A percentile compares a stretch with the other conserved stretches of the same genome.
Conservation (phyloP, 805 yeast genomes). For the Kodamaea lidongshanica region DNA sequence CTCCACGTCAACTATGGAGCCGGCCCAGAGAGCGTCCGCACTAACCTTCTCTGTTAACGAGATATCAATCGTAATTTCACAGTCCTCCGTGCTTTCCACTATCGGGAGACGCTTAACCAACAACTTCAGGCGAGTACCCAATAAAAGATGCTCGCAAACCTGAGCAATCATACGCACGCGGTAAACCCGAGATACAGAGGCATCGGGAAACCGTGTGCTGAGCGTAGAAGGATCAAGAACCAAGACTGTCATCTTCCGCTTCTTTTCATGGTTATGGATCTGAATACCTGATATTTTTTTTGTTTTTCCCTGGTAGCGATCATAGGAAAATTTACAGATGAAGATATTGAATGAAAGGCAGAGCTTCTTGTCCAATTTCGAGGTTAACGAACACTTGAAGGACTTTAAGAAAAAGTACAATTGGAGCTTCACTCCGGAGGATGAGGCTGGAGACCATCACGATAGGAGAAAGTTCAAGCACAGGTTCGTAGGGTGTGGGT, state of each 20-base stretch:
- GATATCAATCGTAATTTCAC: background rate
- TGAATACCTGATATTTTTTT: background rate
- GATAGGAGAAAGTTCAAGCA: constrained; percentile 23
- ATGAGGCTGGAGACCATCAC: constrained; percentile 17
- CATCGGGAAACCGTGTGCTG: constrained; percentile 16
- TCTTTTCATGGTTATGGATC: background rate
- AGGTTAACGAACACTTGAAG: constrained; percentile 51
- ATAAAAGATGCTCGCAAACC: constrained; percentile 16
- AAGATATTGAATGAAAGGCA: constrained; percentile 48
- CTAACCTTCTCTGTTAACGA: background rate
- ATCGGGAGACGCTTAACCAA: background rate
- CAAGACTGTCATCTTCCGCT: constrained; percentile 23
- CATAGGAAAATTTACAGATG: constrained; percentile 8
- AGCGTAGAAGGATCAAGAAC: constrained; percentile 23
- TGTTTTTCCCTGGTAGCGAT: background rate
- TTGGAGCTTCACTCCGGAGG: constrained; percentile 39
- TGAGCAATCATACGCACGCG: constrained; percentile 27
- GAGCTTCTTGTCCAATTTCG: constrained; percentile 57
- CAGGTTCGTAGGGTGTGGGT: constrained; percentile 36
- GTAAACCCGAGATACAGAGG: constrained; percentile 15
- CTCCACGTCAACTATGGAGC: constrained; percentile 23
- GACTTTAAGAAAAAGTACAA: constrained; percentile 41
- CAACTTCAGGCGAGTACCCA: background rate
- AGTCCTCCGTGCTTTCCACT: background rate
- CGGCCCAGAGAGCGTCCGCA: constrained; percentile 9